Evolutionary conservation across 2,329 filamentous ascomycete species (phyloP).

Genomic region (Hypoxylon sp.): DNA sequence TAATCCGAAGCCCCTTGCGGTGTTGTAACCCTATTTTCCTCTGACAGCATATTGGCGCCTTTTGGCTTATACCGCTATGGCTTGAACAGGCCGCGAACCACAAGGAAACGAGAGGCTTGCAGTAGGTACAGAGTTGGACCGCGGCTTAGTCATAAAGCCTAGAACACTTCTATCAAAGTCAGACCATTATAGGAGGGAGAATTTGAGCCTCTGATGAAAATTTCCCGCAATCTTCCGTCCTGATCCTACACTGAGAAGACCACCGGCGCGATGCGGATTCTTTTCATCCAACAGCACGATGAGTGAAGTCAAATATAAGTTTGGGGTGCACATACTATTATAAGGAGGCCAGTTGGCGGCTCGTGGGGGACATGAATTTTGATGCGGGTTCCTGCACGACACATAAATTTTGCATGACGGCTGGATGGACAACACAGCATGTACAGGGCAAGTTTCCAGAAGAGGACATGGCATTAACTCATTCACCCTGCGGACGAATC

Average conservation of each 20-base stretch:
- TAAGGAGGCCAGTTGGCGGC: conserved; percentile 21
- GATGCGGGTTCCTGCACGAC: conserved; percentile 31
- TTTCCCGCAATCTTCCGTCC: conserved; percentile 23
- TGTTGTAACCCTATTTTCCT: conserved; percentile 26
- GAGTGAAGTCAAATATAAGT: conserved; percentile 17
- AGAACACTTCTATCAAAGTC: conserved; percentile 17
- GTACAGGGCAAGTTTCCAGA: conserved; percentile 21
- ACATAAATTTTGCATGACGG: conserved; percentile 7
- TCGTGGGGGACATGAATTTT: conserved; percentile 21
- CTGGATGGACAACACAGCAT: conserved; percentile 12
- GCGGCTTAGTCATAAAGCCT: conserved; percentile 34
- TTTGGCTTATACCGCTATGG: conserved; percentile 31
- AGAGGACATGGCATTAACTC: conserved; percentile 17
- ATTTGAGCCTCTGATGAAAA: not conserved
- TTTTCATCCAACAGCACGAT: conserved; percentile 4
- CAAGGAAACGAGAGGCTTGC: conserved; percentile 16
- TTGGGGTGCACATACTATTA: conserved; percentile 11
- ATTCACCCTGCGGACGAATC: conserved; percentile 21
- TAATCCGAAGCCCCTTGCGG: conserved; percentile 31
- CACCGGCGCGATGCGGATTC: conserved; percentile 8
- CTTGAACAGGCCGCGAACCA: conserved; percentile 38
- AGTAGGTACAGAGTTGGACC: conserved; percentile 6
- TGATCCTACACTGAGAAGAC: conserved; percentile 16
- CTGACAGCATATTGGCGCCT: conserved; percentile 22
- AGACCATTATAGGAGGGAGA: conserved; percentile 13